Conservation (phyloP, 106 monocot species). For the Gastrodia elata region DNA sequence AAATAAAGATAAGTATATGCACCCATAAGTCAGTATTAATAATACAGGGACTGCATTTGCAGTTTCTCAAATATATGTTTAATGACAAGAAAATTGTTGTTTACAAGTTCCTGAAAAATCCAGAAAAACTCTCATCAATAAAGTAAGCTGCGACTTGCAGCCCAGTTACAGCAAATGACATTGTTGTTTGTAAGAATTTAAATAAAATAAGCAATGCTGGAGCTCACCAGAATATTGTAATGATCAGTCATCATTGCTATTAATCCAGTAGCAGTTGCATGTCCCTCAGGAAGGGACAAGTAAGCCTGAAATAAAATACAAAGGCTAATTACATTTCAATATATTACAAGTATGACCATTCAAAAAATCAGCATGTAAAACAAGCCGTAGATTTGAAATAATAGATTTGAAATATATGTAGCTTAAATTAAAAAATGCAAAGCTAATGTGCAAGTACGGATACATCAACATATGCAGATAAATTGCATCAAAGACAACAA, state of each 20-base stretch:
- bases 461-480: not conserved
- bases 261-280: constrained; percentile 73
- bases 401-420: not conserved
- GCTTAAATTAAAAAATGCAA: not conserved
- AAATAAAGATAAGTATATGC: not conserved
- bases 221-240: constrained; percentile 78
- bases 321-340: not conserved
- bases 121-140: not conserved
- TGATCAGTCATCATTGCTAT: constrained; percentile 99
- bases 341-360: not conserved
- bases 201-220: not conserved
- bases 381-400: not conserved
- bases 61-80: not conserved
- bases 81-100: not conserved
- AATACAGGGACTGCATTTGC: not conserved
- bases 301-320: constrained; percentile 56
- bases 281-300: constrained; percentile 89
- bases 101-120: not conserved
- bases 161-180: not conserved
- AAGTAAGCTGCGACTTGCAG: not conserved
- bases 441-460: not conserved
- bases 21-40: not conserved
- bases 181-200: not conserved
- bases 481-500: not conserved
- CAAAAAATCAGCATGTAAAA: not conserved